Evolutionary conservation across 495 filamentous ascomycete species (phyloP), one percentile per base, ranked within the genome.

Genomic region (Aspergillus panamensis): DNA sequence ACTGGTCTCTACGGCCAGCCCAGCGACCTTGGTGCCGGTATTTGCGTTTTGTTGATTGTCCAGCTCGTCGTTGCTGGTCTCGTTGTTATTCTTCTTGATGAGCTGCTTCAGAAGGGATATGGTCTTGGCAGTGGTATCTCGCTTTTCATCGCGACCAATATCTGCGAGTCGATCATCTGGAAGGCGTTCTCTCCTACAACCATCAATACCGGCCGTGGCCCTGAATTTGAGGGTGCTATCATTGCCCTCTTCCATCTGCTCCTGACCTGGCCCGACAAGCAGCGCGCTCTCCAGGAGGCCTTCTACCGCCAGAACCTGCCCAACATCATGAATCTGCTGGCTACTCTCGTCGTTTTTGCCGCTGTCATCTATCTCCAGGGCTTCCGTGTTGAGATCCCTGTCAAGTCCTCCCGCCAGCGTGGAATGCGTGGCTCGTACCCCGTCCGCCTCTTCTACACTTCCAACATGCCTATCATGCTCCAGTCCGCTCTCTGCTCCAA

Each of bases 111-210:
- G 81, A 99, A 99, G 84, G 94, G 95, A 53, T 99, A 99, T 68
- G 95, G 95, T 73, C 87, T 99, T 55, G 95, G 94, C 71, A 93
- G 89, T 72, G 95, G 95, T 77, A 99, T 99, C 74, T 96, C 92
- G 44, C 87, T 99, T 54, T 99, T 99, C 85, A 99, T 99, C 71
- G 95, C 95, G 54, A 99, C 95, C 80, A 97, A 97, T 84, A 97
- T 99, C 78, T 99, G 95, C 87, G 95, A 99, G 79, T 96, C 92
- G 33, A 99, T 99, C 72, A 87, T 99, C 74, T 99, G 95, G 95
- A 96, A 96, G 82, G 95, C 95, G 17, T 97, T 97, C 81, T 96
- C 92, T 53, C 95, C 95, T 29, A 99, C 95, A 14, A 97, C 94
- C 69, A 96, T 99, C 78, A 99, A 99, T 82, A 97, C 95, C 57